A percentile compares a stretch with the other conserved stretches of the same genome.
These are phyloP conservation scores for Endotrypanum monterogeii DNA, from an alignment of 208 protist species.

Conservation along the genomic window DNA sequence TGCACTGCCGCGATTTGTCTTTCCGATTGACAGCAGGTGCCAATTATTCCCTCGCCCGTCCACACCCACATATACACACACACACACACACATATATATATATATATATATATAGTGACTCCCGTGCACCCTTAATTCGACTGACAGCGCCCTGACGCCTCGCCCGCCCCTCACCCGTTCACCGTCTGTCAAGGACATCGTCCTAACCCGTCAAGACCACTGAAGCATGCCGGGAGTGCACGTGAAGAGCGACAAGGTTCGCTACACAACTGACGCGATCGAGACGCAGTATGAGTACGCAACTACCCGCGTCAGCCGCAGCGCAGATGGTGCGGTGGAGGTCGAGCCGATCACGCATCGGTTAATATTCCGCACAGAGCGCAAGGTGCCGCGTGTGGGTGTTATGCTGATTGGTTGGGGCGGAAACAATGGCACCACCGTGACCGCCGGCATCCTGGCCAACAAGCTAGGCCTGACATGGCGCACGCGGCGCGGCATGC, in stretches of 20 bases:
- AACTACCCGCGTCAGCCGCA: conserved; percentile 61
- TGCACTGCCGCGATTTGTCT: no score
- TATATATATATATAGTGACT: no score
- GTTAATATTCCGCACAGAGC: conserved; percentile 91
- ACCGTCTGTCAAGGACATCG: neutral
- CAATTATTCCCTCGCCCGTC: no score
- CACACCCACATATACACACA: no score
- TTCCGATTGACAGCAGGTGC: no score
- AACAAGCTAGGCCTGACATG: conserved; percentile 95
- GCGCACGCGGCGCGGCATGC: conserved; percentile 91
- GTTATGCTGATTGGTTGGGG: conserved; percentile 97
- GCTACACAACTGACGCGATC: conserved; percentile 84
- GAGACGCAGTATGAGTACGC: conserved; percentile 84
- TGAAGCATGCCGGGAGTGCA: conserved; percentile 43
- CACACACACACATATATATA: no score
- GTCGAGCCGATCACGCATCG: conserved; percentile 69
- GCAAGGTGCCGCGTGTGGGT: conserved; percentile 84
- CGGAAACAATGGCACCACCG: conserved; percentile 99
- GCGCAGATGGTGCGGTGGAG: conserved; percentile 41
- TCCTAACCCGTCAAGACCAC: neutral
- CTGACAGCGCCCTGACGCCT: neutral
- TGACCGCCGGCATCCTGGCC: conserved; percentile 96
- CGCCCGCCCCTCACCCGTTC: neutral
- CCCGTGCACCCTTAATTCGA: neutral
- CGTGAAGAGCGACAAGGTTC: conserved; percentile 59